Base-by-base conservation (phyloP, 805 yeast genomes). In the Cyberlindnera xishuangbannaensis region DNA sequence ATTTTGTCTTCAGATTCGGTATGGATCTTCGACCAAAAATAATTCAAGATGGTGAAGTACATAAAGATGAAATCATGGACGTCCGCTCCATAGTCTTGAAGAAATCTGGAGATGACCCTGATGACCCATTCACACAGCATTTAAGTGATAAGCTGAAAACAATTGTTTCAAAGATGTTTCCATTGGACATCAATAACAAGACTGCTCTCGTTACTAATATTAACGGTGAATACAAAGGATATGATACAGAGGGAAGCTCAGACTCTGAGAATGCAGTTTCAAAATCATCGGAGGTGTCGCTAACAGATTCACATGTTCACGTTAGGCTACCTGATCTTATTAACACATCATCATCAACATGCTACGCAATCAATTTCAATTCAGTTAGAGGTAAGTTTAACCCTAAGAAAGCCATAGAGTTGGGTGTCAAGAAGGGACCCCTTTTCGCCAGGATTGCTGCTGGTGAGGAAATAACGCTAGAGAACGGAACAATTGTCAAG, bases 1-100 rank as follows among this genome's bases (percentile, higher is more conserved):
- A 76, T 44, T 88, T 90, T 60, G 85, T 87, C 11, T 85, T 84
- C 54, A 71, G 96, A 42, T 73, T 78, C 47, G 87, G 86, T 1
- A 69, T 82, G 30, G 65, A 69, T 22, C 53, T 83, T 34, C 57
- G 57, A 4, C 48, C 64, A 3, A 47, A 40, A 13, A 41, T 54
- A 4, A 24, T 58, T 21, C 34, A 36, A 11, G 37, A 56, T 31
- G 45, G 44, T 6, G 40, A 43, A 13, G 28, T 41, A 0, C 59
- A 44, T 25, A 42, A 48, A n/a, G 65, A 62, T 39, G 50, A 66
- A 13, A 57, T 61, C 26, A 41, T 71, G 33, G 39, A 47, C 15
- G 41, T 50, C 18, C 27, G 29, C 23, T 27, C 48, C 4, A 27
- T 50, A 7, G 29, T 38, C 2, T 20, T 50, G 17, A 37, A 25